These are phyloP conservation scores for Thelonectria rubi DNA, from an alignment of 2,329 filamentous ascomycete species.

Conservation along the genomic window DNA sequence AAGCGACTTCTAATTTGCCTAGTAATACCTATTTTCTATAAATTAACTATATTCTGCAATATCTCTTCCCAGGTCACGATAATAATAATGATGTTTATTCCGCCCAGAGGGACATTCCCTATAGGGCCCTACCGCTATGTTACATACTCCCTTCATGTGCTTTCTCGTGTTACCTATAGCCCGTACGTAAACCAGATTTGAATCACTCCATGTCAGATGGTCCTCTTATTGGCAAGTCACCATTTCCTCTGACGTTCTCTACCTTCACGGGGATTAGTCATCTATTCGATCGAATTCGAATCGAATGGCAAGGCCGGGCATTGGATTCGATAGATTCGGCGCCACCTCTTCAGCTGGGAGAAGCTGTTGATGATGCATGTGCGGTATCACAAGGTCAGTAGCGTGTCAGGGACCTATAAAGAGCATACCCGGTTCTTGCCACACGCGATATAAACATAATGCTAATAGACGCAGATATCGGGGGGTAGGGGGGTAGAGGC, in stretches of 20 bases:
- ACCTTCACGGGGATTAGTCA: slow-evolving; percentile 12
- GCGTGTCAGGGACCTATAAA: no score
- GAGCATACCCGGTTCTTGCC: no score
- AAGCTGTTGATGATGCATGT: no score
- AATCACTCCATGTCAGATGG: slow-evolving; percentile 5
- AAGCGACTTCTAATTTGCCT: background rate
- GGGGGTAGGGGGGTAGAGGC: no score
- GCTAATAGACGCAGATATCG: no score
- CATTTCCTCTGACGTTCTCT: slow-evolving; percentile 10
- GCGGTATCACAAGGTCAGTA: no score
- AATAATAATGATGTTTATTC: slow-evolving; percentile 10
- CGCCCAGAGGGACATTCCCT: slow-evolving; percentile 2
- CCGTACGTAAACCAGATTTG: slow-evolving; percentile 9
- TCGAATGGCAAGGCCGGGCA: slow-evolving; percentile 2
- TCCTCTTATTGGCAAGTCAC: slow-evolving; percentile 8
- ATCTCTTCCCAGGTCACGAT: background rate
- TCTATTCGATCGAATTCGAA: slow-evolving; percentile 5
- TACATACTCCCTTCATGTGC: slow-evolving; percentile 8
- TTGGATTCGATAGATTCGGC: background rate
- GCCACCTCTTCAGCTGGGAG: no score
- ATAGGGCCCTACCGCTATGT: slow-evolving; percentile 4
- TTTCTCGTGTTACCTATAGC: slow-evolving; percentile 6
- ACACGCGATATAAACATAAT: no score
- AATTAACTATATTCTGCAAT: background rate
- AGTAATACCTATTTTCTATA: background rate